These are phyloP conservation scores for Rhododendron simsii DNA, from an alignment of 148 eudicot species.

Conservation along the genomic window DNA sequence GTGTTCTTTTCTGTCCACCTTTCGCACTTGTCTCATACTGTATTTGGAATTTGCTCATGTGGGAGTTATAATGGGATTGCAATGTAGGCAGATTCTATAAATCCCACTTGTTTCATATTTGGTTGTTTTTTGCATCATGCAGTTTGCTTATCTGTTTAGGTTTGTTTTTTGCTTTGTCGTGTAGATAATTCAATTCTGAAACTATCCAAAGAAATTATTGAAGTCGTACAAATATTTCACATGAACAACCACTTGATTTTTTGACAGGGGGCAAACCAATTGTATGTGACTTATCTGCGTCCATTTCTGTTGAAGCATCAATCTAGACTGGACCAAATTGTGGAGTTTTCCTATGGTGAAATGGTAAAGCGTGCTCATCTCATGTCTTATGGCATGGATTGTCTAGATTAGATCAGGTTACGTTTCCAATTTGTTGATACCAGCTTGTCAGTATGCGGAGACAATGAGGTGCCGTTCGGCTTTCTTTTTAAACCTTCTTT, in stretches of 20 bases:
- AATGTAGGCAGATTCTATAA: background rate
- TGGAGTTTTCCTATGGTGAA: slow-evolving; percentile 56
- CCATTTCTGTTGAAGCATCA: slow-evolving; percentile 89
- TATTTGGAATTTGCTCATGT: background rate
- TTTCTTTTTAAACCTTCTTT: too few species aligned
- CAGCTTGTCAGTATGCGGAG: background rate
- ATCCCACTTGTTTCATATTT: background rate
- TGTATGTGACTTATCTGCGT: slow-evolving; percentile 64
- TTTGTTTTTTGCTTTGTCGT: background rate
- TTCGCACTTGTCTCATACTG: background rate
- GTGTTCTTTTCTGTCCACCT: background rate
- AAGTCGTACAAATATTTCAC: background rate
- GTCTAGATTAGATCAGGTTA: background rate
- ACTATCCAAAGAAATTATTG: background rate
- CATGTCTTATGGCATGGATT: slow-evolving; percentile 1
- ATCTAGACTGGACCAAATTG: slow-evolving; percentile 61
- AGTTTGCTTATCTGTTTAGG: background rate
- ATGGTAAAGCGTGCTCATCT: slow-evolving; percentile 44
- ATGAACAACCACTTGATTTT: background rate
- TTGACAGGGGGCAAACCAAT: slow-evolving; percentile 76
- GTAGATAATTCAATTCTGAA: background rate
- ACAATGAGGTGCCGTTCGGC: background rate
- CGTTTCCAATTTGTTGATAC: background rate
- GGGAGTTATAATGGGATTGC: background rate
- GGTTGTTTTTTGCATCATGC: background rate